Evolutionary conservation across 2,329 filamentous ascomycete species (phyloP).

Genomic region (Harringtonia aguacate): DNA sequence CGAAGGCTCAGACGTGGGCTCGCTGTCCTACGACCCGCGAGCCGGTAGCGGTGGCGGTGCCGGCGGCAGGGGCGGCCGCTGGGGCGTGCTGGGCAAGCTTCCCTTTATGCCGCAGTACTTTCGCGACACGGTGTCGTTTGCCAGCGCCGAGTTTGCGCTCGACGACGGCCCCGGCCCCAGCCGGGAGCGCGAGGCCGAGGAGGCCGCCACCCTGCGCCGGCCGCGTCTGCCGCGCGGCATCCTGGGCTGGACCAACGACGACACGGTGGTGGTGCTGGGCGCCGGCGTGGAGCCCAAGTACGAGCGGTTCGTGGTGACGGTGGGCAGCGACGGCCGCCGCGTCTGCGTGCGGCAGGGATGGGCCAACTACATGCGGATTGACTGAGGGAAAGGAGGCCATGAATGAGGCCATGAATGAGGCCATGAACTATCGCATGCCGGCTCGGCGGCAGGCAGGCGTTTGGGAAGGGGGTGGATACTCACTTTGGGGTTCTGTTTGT

Average conservation of each 20-base stretch:
- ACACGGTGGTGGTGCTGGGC: constrained; percentile 64
- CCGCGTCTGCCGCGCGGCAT: constrained; percentile 65
- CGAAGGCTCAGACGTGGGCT: constrained; percentile 9
- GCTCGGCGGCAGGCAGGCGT: too few relatives aligned
- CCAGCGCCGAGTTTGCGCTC: constrained; percentile 70
- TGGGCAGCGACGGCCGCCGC: constrained; percentile 56
- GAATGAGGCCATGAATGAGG: neutral
- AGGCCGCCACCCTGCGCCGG: constrained; percentile 35
- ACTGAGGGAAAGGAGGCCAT: neutral
- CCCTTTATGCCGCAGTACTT: constrained; percentile 80
- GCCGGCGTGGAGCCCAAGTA: constrained; percentile 72
- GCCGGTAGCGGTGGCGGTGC: constrained; percentile 10
- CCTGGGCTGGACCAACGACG: constrained; percentile 72
- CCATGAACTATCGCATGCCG: neutral
- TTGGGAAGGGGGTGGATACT: too few relatives aligned
- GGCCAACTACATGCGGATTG: constrained; percentile 57
- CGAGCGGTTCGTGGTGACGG: constrained; percentile 74
- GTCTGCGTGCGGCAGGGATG: constrained; percentile 64
- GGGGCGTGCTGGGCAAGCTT: constrained; percentile 74
- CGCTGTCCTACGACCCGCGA: constrained; percentile 2
- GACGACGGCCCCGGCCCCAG: constrained; percentile 42
- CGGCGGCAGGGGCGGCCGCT: constrained; percentile 52
- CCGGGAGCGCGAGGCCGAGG: constrained; percentile 22
- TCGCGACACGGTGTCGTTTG: constrained; percentile 80
- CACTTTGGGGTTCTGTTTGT: neutral